These are phyloP conservation scores for Exophiala aquamarina DNA, from an alignment of 2,329 filamentous ascomycete species.

Conservation along the genomic window DNA sequence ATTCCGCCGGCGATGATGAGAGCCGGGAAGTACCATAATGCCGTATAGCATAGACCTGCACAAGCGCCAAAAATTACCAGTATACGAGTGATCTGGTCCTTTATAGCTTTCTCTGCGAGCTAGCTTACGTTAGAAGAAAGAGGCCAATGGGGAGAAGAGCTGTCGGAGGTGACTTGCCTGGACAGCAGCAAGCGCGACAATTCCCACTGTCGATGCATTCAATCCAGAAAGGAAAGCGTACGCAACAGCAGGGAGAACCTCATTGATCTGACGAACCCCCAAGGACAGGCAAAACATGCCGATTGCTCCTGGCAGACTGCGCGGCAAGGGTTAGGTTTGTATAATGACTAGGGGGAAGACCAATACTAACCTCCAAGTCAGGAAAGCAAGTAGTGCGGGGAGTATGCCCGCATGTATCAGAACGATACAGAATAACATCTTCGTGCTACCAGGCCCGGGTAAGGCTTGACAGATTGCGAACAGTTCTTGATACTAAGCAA, in stretches of 20 bases:
- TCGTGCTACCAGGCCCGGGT: constrained; percentile 68
- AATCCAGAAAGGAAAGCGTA: constrained; percentile 72
- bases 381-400: constrained; percentile 59
- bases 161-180: constrained; percentile 30
- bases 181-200: constrained; percentile 71
- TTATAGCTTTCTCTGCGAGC: constrained; percentile 67
- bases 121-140: constrained; percentile 33
- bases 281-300: constrained; percentile 69
- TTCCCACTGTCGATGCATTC: constrained; percentile 70
- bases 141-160: constrained; percentile 8
- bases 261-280: constrained; percentile 61
- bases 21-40: constrained; percentile 72
- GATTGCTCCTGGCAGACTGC: constrained; percentile 65
- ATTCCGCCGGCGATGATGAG: constrained; percentile 60
- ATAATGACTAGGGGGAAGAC: constrained; percentile 2
- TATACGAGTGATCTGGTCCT: constrained; percentile 61
- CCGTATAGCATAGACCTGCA: constrained; percentile 68
- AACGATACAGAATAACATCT: constrained; percentile 69
- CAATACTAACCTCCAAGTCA: constrained; percentile 60
- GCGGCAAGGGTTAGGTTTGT: not conserved
- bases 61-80: constrained; percentile 64
- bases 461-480: constrained; percentile 70
- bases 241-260: constrained; percentile 59
- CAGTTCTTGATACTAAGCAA: constrained; percentile 55
- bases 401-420: constrained; percentile 63